Evolutionary conservation across 2,329 filamentous ascomycete species (phyloP).

Genomic region (Fusarium aywerte): DNA sequence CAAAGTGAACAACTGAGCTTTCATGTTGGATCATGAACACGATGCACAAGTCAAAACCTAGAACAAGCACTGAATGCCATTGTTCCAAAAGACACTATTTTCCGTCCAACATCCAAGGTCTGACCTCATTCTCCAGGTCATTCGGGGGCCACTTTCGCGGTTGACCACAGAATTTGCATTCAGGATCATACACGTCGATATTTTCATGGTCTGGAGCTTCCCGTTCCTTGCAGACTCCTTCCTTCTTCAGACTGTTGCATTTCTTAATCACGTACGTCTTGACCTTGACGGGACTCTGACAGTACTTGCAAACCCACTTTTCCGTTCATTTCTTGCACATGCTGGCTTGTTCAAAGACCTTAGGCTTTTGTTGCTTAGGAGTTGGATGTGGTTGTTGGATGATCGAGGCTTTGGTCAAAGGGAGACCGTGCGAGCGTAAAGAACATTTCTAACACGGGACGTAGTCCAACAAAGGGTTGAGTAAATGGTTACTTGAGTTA

Average conservation of each 20-base stretch:
- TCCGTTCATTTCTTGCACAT: not conserved
- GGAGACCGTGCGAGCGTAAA: too few relatives aligned
- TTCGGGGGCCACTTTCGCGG: not conserved
- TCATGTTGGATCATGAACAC: not conserved
- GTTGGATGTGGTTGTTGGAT: not conserved
- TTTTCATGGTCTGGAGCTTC: not conserved
- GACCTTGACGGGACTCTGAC: not conserved
- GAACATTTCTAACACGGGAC: too few relatives aligned
- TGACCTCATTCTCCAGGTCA: not conserved
- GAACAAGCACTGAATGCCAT: not conserved
- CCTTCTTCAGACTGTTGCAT: not conserved
- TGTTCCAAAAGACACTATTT: not conserved
- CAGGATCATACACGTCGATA: not conserved
- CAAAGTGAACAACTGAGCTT: too few relatives aligned
- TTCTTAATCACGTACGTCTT: not conserved
- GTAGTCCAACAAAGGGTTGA: too few relatives aligned
- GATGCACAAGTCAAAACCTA: not conserved
- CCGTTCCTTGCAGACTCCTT: not conserved
- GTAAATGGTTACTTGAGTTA: too few relatives aligned
- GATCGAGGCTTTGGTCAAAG: not conserved
- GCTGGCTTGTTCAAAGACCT: accelerated
- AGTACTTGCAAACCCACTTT: not conserved
- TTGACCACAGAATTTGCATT: not conserved
- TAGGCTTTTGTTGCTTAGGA: not conserved
- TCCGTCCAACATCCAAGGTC: not conserved